Conservation (phyloP, 2,329 filamentous ascomycete genomes). For the Colletotrichum tanaceti region DNA sequence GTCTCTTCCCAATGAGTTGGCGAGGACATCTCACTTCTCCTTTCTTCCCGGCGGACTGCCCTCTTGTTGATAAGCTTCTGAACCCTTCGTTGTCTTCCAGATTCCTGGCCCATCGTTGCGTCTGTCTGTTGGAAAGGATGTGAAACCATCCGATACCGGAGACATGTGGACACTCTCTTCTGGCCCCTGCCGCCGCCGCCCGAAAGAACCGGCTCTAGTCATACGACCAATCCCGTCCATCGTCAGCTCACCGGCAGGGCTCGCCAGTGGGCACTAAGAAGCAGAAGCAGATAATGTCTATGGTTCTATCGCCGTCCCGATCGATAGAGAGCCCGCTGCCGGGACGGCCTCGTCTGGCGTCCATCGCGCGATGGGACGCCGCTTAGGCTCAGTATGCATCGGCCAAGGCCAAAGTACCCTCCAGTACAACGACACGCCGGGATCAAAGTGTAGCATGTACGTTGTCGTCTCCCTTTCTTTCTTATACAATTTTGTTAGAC, state of each 20-base stretch:
- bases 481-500: too few relatives aligned
- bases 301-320: background rate
- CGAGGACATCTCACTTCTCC: background rate
- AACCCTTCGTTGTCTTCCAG: background rate
- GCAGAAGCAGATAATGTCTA: too few relatives aligned
- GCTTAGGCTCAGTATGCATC: constrained; percentile 61
- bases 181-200: background rate
- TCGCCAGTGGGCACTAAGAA: background rate
- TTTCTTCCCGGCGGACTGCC: background rate
- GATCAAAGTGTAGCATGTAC: constrained; percentile 60
- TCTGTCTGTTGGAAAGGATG: background rate
- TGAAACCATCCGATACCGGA: background rate
- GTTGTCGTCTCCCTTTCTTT: background rate
- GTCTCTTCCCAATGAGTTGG: background rate
- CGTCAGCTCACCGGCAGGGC: background rate
- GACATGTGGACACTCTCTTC: background rate
- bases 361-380: constrained; percentile 57
- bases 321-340: constrained; percentile 4
- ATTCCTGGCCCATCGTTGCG: too few relatives aligned
- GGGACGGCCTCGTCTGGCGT: constrained; percentile 2
- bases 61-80: background rate
- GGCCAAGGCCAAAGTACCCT: constrained; percentile 64
- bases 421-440: constrained; percentile 51
- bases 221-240: background rate
- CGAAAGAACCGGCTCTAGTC: too few relatives aligned